phyloP scores from a whole-genome alignment of 2,329 filamentous ascomycete genomes.

The Orbilia ellipsospora region DNA sequence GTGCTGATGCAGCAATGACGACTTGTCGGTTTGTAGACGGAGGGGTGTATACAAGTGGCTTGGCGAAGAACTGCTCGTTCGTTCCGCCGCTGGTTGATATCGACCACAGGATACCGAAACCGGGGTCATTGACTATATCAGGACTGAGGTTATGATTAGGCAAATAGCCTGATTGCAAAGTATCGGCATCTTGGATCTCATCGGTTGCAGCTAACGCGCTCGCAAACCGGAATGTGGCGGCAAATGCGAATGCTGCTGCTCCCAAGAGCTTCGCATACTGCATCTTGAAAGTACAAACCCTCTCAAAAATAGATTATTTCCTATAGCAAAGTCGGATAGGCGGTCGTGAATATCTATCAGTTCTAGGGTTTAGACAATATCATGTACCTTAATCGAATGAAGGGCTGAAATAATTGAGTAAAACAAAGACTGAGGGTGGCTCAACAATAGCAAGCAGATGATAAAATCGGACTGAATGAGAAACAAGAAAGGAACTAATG shows the following conservation, averaged over 20 bases:
- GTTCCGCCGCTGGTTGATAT: constrained; percentile 18
- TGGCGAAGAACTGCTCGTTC: constrained; percentile 63
- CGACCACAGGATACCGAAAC: constrained; percentile 61
- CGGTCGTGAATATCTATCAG: no score
- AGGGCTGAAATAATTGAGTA: no score
- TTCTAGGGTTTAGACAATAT: no score
- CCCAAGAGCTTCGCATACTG: constrained; percentile 6
- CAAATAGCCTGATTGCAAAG: constrained; percentile 62
- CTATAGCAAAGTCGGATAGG: no score
- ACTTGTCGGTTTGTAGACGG: constrained; percentile 61
- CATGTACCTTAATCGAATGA: no score
- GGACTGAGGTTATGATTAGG: constrained; percentile 64
- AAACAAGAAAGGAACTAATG: no score
- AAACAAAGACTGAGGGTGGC: no score
- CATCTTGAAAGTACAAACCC: constrained; percentile 19
- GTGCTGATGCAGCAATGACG: constrained; percentile 61
- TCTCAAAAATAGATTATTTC: no score
- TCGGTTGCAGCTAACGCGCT: constrained; percentile 56
- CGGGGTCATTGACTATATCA: constrained; percentile 60
- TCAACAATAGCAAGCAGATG: no score
- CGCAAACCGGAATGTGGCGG: not conserved
- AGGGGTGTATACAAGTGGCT: constrained; percentile 66
- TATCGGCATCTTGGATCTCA: constrained; percentile 59
- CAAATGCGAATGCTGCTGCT: not conserved
- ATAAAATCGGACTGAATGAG: no score